A percentile compares a stretch with the other conserved stretches of the same genome.
Evolutionary conservation across 78 protist genomes (phyloP).

Genomic region (Mantamonas sphyraenae): DNA sequence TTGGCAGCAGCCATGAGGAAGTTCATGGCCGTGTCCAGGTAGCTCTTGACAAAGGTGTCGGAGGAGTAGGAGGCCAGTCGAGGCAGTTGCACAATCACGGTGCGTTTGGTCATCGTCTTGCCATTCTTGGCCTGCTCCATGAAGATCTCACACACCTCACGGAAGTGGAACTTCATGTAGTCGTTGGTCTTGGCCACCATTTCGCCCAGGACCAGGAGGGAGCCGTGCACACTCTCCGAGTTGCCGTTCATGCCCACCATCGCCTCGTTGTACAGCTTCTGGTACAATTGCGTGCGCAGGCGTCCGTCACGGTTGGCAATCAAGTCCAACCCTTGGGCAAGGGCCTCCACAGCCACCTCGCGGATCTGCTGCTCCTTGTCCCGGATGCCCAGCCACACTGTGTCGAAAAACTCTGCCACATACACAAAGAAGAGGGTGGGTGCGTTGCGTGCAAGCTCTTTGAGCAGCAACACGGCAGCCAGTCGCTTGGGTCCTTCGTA

Average conservation of each 20-base stretch:
- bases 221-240: conserved; percentile 30
- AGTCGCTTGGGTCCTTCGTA: conserved; percentile 20
- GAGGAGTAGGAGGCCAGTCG: background rate
- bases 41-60: background rate
- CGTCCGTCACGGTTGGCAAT: conserved; percentile 20
- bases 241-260: background rate
- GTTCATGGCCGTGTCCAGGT: background rate
- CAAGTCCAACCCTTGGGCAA: conserved; percentile 19
- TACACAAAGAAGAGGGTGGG: conserved; percentile 50
- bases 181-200: conserved; percentile 11
- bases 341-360: conserved; percentile 21
- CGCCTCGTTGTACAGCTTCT: conserved; percentile 11
- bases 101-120: background rate
- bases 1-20: background rate
- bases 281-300: conserved; percentile 13
- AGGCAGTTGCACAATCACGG: conserved; percentile 12
- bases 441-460: conserved; percentile 32
- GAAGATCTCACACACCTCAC: no score
- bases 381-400: conserved; percentile 11
- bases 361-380: conserved; percentile 26
- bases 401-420: conserved; percentile 19
- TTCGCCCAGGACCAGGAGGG: conserved; percentile 22
- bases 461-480: conserved; percentile 30
- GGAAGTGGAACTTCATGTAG: background rate
- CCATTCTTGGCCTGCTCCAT: no score